These are phyloP conservation scores for Rhododendron vialii DNA, from an alignment of 148 eudicot genomes.

Conservation along the genomic window DNA sequence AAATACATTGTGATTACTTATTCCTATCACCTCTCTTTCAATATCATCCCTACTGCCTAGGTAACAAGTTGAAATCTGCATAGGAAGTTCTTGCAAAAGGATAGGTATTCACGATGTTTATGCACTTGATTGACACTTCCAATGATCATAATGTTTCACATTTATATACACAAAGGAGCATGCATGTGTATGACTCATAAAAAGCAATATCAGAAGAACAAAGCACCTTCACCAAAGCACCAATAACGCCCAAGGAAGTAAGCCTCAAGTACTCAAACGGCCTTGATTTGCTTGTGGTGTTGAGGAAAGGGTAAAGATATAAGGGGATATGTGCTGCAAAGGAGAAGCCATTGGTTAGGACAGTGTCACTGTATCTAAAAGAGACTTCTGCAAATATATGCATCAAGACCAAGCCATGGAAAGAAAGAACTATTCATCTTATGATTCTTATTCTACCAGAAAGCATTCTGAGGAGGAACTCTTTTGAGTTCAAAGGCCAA, in stretches of 20 bases:
- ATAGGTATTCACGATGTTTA: background rate
- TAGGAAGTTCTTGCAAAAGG: background rate
- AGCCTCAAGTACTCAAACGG: constrained; percentile 96
- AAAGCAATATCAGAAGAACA: background rate
- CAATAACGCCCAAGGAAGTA: constrained; percentile 92
- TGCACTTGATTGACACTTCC: background rate
- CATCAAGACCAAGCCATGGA: background rate
- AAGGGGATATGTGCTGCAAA: constrained; percentile 93
- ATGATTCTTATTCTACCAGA: background rate
- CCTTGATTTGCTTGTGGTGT: constrained; percentile 91
- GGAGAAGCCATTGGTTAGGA: constrained; percentile 6
- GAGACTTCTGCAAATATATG: background rate
- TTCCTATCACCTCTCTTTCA: background rate
- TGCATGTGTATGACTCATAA: background rate
- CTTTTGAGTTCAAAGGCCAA: background rate
- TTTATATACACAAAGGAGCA: background rate
- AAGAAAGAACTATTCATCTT: background rate
- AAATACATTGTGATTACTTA: background rate
- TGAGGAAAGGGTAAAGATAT: constrained; percentile 92
- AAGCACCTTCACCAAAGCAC: constrained; percentile 89
- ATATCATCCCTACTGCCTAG: background rate
- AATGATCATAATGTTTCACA: background rate
- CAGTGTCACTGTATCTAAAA: background rate
- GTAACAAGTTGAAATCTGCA: background rate
- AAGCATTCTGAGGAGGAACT: background rate